Evolutionary conservation across 345 rosid genomes (phyloP).

Genomic region (Atalantia buxifolia): DNA sequence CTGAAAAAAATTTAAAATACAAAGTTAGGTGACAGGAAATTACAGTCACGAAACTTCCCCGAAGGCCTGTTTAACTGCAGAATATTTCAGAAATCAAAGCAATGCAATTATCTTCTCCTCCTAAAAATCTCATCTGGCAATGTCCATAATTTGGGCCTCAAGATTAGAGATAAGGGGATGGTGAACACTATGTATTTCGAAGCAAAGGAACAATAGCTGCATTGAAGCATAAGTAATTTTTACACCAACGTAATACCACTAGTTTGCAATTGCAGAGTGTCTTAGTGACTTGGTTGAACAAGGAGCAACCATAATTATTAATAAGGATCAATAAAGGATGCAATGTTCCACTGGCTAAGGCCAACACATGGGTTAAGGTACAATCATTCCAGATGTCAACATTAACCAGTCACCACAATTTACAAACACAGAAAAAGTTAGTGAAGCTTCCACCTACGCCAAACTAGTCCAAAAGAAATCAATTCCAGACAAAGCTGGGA

Average conservation of each 20-base stretch:
- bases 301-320: background rate
- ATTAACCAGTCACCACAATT: background rate
- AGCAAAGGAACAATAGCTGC: background rate
- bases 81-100: background rate
- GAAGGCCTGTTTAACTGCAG: background rate
- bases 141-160: background rate
- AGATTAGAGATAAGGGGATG: background rate
- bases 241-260: background rate
- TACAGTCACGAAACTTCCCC: background rate
- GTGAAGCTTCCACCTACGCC: background rate
- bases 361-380: background rate
- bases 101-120: background rate
- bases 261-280: background rate
- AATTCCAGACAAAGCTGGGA: background rate
- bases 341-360: background rate
- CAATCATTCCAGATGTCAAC: background rate
- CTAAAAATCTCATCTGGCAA: background rate
- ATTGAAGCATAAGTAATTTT: background rate
- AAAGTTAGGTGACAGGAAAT: background rate
- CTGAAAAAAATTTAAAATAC: background rate
- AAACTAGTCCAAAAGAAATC: background rate
- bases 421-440: background rate
- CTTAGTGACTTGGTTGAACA: background rate
- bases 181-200: background rate
- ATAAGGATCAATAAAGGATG: background rate